Evolutionary conservation across 2,329 filamentous ascomycete species (phyloP), one percentile per base, ranked within the genome.

Genomic region (Microsporum audouinii): DNA sequence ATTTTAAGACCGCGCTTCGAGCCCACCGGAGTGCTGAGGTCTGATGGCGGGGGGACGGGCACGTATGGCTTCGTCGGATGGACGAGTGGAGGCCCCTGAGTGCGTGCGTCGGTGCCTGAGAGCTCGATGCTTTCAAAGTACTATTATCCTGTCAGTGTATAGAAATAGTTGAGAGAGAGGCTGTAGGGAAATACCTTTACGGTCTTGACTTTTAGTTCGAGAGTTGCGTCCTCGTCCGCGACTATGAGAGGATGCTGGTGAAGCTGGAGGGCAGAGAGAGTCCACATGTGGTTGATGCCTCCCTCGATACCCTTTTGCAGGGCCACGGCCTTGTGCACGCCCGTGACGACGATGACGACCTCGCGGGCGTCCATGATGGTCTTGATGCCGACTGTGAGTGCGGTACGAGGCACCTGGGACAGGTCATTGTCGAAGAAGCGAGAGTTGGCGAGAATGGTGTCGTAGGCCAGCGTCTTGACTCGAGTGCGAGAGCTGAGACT

Each of bases 201-300:
- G 0, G 86, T 88, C 77, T 88, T 88, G 64, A 88, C 86, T 71
- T 86, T 85, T 58, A 89, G 76, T 71, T 88, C 86, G 12, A 87
- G 76, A 1, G 86, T 89, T 14, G 86, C 86, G 70, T 92, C 88
- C 68, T 92, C 88, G 68, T 95, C 89, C 53, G 88, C 88, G 7
- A 92, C 88, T 66, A 94, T 85, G 79, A 94, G 84, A 59, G 89
- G 86, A 68, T 91, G 87, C 2, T 84, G 86, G 72, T 94, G 89
- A 64, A 92, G 77, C 72, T 95, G 89, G 47, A 95, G 79, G 60
- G 84, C 85, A 6, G 88, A 92, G 5, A 94, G 80, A 0, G 89
- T 92, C 89, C 89, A 95, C 88, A 92, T 92, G 76, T 94, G 89
- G 72, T 91, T 92, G 63, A 95, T 83, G 34, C 87, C 87, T 61